Evolutionary conservation across 768 basidiomycete species (phyloP), one percentile per base, ranked within the genome.

Genomic region (Lyophyllum atratum): DNA sequence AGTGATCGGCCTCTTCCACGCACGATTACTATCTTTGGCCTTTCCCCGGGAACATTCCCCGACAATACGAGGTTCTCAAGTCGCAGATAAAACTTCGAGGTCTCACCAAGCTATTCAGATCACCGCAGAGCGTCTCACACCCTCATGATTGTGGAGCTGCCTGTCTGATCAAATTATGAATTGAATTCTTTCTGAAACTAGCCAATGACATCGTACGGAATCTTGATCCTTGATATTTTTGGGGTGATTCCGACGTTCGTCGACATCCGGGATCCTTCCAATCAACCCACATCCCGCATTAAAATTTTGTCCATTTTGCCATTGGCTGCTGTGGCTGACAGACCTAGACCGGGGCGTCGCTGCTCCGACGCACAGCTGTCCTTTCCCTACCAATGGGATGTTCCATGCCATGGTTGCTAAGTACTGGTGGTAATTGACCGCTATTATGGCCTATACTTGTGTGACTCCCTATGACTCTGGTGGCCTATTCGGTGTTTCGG

Each of bases 91-190:
- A 21, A 7, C n/a, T 39, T 26, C n/a, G 11, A 33, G 39, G 43
- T 54, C 31, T 45, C 40, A 43, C 26, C 43, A 45, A 17, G 11
- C 34, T 8, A 19, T 48, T 34, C 42, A 54, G 49, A 59, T 63
- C 55, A 54, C 46, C 46, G 34, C 39, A 51, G 29, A 37, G 17
- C 8, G 55, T 66, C 69, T 62, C 67, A 68, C 64, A 64, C 54
- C 70, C 72, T 70, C 68, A 70, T 74, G 74, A 68, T 47, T 69
- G 74, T 74, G 74, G 74, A 72, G 72, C 66, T 17, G 43, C 39
- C 55, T 61, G 58, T 62, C 61, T 59, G 60, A 67, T 52, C 44
- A 37, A 55, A 59, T 51, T 49, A 34, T 44, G 25, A 42, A 56
- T 51, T 51, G 43, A 49, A 40, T 48, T 56, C 19, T 24, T 53